Conservation (phyloP, 2,329 filamentous ascomycete species). For the Xylaria sp. region DNA sequence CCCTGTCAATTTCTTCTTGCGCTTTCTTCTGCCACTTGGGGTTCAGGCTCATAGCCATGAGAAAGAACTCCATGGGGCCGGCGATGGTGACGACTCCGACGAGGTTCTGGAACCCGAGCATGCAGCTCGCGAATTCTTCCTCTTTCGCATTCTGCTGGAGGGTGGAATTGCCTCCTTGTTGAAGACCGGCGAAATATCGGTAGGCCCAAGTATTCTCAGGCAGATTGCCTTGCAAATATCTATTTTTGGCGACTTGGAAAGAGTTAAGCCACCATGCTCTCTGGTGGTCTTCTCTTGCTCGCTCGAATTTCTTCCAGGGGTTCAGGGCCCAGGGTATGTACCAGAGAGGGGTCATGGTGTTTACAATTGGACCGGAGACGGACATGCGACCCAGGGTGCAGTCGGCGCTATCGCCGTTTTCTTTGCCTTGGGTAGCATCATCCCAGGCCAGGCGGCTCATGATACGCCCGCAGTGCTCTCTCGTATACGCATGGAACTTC, state of each 20-base stretch:
- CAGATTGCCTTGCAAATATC: conserved; percentile 55
- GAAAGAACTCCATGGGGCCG: conserved; percentile 62
- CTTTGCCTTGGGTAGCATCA: conserved; percentile 58
- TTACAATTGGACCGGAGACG: conserved; percentile 63
- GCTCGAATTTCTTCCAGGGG: conserved; percentile 61
- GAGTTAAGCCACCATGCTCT: conserved; percentile 60
- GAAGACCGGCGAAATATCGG: conserved; percentile 60
- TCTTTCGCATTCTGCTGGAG: conserved; percentile 57
- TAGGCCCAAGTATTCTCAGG: conserved; percentile 60
- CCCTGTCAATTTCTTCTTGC: conserved; percentile 67
- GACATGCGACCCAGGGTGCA: conserved; percentile 62
- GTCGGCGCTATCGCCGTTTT: conserved; percentile 60
- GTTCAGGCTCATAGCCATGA: conserved; percentile 64
- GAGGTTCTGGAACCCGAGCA: conserved; percentile 63
- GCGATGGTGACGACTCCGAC: conserved; percentile 63
- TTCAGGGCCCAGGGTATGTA: conserved; percentile 57
- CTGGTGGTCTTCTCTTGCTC: conserved; percentile 57
- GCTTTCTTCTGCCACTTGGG: conserved; percentile 64
- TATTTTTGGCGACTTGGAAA: conserved; percentile 55
- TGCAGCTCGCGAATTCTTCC: conserved; percentile 61
- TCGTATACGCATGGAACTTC: conserved; percentile 58
- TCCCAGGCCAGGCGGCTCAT: conserved; percentile 64
- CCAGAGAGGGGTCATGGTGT: conserved; percentile 63
- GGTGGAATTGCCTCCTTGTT: conserved; percentile 53
- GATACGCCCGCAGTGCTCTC: conserved; percentile 62